These are phyloP conservation scores for Lathyrus oleraceus DNA, from an alignment of 306 rosid genomes.

Conservation along the genomic window DNA sequence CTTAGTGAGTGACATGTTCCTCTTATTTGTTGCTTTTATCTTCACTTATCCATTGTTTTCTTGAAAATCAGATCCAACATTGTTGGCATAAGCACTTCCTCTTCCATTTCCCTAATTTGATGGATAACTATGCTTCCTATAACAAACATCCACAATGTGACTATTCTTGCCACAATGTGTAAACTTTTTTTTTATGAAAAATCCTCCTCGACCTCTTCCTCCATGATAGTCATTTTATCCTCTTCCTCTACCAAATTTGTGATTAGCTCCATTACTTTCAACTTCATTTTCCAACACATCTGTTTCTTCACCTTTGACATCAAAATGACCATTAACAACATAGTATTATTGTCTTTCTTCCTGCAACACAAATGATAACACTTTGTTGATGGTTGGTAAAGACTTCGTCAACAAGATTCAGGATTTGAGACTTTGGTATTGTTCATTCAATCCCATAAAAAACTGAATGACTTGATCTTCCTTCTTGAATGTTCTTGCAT, in stretches of 20 bases:
- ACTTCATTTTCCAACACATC: not conserved
- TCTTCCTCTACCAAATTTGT: not conserved
- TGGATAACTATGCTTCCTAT: too few relatives aligned
- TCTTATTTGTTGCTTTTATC: too few relatives aligned
- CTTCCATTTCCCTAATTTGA: too few relatives aligned
- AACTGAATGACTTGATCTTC: not conserved
- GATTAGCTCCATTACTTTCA: too few relatives aligned
- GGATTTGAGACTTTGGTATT: not conserved
- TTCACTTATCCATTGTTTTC: too few relatives aligned
- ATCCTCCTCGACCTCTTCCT: not conserved
- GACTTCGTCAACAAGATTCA: not conserved
- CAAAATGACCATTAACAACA: not conserved
- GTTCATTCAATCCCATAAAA: not conserved
- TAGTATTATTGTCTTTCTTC: not conserved
- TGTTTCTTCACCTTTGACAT: not conserved
- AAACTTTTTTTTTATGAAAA: too few relatives aligned
- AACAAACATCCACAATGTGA: too few relatives aligned
- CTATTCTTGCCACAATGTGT: too few relatives aligned
- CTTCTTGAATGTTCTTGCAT: not conserved
- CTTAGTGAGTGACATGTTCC: too few relatives aligned
- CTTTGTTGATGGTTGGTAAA: not conserved
- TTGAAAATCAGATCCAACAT: too few relatives aligned
- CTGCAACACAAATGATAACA: not conserved
- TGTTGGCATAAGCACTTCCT: too few relatives aligned
- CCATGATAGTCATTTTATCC: not conserved